These are phyloP conservation scores for Mycogone perniciosa DNA, from an alignment of 2,329 filamentous ascomycete species.

Conservation along the genomic window DNA sequence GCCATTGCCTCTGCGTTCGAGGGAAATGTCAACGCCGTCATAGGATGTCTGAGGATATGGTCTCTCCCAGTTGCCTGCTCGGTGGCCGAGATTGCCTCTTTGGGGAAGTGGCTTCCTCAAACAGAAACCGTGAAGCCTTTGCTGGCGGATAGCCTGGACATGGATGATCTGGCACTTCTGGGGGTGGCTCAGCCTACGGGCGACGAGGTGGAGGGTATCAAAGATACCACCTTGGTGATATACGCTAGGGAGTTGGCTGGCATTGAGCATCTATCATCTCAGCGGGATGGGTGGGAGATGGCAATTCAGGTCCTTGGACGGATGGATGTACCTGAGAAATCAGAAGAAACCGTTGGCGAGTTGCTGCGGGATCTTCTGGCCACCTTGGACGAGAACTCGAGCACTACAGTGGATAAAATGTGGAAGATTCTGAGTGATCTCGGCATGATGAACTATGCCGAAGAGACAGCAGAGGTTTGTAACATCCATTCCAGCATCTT, in stretches of 20 bases:
- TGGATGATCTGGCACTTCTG: conserved; percentile 79
- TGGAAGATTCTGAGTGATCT: conserved; percentile 72
- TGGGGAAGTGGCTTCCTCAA: conserved; percentile 71
- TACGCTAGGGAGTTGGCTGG: conserved; percentile 67
- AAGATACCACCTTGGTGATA: conserved; percentile 69
- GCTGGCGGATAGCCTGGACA: conserved; percentile 62
- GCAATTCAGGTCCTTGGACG: conserved; percentile 77
- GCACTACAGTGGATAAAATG: conserved; percentile 71
- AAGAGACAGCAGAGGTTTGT: conserved; percentile 74
- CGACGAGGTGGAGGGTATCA: conserved; percentile 58
- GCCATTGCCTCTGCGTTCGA: conserved; percentile 77
- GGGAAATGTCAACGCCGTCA: conserved; percentile 68
- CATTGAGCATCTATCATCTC: conserved; percentile 41
- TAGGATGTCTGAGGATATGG: conserved; percentile 70
- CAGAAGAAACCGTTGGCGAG: conserved; percentile 66
- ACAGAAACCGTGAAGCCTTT: conserved; percentile 36
- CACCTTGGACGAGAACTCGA: conserved; percentile 57
- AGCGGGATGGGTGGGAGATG: conserved; percentile 79
- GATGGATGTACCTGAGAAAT: conserved; percentile 65
- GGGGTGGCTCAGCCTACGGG: conserved; percentile 56
- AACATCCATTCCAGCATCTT: background rate
- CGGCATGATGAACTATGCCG: conserved; percentile 70
- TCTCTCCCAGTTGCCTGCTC: conserved; percentile 73
- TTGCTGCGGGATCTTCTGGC: conserved; percentile 63
- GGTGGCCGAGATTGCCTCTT: conserved; percentile 75